Percentiles rank a stretch among this genome's conserved stretches.
Conservation (phyloP, 805 yeast species). For the Starmerella apis region DNA sequence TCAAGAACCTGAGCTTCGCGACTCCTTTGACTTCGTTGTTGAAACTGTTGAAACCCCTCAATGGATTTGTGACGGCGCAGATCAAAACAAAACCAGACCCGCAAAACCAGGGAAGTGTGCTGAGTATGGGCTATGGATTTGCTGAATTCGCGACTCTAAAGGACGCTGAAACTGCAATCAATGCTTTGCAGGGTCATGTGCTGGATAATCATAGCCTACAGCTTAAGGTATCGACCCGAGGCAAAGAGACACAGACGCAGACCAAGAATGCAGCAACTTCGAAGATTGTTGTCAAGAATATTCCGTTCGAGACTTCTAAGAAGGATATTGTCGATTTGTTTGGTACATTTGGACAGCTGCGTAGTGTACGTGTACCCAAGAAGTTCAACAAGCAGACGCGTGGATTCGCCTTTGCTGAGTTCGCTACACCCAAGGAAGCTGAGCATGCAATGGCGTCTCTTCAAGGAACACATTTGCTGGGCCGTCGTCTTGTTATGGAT, state of each 20-base stretch:
- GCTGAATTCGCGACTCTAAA: slow-evolving; percentile 75
- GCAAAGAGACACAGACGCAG: slow-evolving; percentile 24
- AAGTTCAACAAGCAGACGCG: slow-evolving; percentile 91
- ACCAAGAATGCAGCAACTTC: slow-evolving; percentile 20
- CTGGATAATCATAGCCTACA: slow-evolving; percentile 86
- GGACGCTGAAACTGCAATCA: slow-evolving; percentile 67
- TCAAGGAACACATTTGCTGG: slow-evolving; percentile 91
- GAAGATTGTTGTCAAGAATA: slow-evolving; percentile 87
- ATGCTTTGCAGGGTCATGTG: slow-evolving; percentile 59
- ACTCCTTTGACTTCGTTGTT: slow-evolving; percentile 53
- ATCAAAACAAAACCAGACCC: slow-evolving; percentile 85
- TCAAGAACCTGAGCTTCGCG: slow-evolving; percentile 81
- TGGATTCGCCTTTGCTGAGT: slow-evolving; percentile 97
- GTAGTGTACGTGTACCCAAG: slow-evolving; percentile 91
- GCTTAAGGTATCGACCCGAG: slow-evolving; percentile 77
- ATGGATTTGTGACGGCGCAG: slow-evolving; percentile 72
- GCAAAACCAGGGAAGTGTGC: slow-evolving; percentile 50
- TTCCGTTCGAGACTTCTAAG: slow-evolving; percentile 92
- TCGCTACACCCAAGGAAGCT: slow-evolving; percentile 76
- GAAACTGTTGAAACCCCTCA: slow-evolving; percentile 53
- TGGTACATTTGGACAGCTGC: slow-evolving; percentile 87
- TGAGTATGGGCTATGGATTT: slow-evolving; percentile 97
- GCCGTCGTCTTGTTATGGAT: slow-evolving; percentile 88
- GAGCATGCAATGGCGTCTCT: slow-evolving; percentile 87
- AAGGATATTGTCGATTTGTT: slow-evolving; percentile 87